Evolutionary conservation across 805 yeast species (phyloP), one percentile per base, ranked within the genome.

Genomic region (Tetrapisispora iriomotensis): DNA sequence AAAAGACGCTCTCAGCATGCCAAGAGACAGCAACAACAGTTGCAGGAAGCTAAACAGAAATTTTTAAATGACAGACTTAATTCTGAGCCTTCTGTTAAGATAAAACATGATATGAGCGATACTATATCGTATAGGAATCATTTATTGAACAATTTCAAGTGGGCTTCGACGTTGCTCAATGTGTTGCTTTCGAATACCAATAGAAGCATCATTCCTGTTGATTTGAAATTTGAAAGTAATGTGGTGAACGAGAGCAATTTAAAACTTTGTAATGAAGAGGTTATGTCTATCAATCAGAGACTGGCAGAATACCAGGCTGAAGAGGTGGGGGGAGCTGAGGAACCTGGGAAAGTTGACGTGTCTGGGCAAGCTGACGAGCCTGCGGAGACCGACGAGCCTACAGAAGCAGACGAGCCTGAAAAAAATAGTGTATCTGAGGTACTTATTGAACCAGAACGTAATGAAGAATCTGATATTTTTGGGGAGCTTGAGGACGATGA

Each of bases 21-120:
- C 2, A 58, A 51, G 21, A 30, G 23, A n/a, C 38, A 34, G 9
- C 51, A 46, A 22, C 56, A 45, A 34, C 56, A 45, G 38, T 14
- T 39, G 23, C 51, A 42, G 38, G 32, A 47, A 23, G 48, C 49
- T 3, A 49, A 42, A 29, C 48, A 45, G 19, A 41, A 47, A 26
- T 48, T 46, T 26, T 50, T 49, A 30, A 45, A 39, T 15, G 45
- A 48, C 18, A 44, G 61, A 33, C 41, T 58, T 29, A 50, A 51
- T 38, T 51, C 64, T 3, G 60, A 56, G 24, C 50, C 50, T 21
- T 43, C 54, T 1, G 48, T 47, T 12, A 38, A 52, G 2, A 43
- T 52, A 18, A 47, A 53, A 2, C 62, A 59, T 36, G 64, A 59
- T 44, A 60, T 56, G 36, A 56, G 61, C 40, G 64, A 59, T 37